These are phyloP conservation scores for Boletus subcaerulescens DNA, from an alignment of 768 basidiomycete species.

Conservation along the genomic window DNA sequence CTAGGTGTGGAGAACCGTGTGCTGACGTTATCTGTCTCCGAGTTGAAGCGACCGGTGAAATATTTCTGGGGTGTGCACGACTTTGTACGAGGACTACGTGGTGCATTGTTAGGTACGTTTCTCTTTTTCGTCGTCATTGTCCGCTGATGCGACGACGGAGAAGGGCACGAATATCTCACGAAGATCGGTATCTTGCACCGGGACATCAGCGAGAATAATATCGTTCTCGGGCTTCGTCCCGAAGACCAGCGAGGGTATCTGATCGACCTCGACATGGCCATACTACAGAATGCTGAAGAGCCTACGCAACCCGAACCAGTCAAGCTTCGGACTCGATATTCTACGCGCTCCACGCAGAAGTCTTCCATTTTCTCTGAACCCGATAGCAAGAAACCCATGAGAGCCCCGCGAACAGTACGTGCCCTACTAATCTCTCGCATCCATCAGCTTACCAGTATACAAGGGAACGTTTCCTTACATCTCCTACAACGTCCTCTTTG, in stretches of 20 bases:
- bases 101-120: background rate
- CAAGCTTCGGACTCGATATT: too few species aligned
- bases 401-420: too few species aligned
- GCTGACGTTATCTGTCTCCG: background rate
- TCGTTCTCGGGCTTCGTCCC: background rate
- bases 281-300: background rate
- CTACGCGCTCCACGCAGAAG: too few species aligned
- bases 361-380: too few species aligned
- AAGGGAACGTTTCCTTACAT: slow-evolving; percentile 2
- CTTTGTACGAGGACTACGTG: background rate
- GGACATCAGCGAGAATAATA: slow-evolving; percentile 1
- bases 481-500: background rate
- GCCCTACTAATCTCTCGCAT: too few species aligned
- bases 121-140: background rate
- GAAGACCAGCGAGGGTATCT: slow-evolving; percentile 22
- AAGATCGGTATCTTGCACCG: background rate
- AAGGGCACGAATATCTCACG: background rate
- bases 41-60: background rate
- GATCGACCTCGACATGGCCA: slow-evolving; percentile 30
- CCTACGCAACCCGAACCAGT: background rate
- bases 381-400: too few species aligned
- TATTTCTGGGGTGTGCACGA: slow-evolving; percentile 3
- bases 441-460: too few species aligned
- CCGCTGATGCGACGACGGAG: background rate
- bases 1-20: background rate